Evolutionary conservation across 306 rosid species (phyloP).

Genomic region (Cucurbita moschata): DNA sequence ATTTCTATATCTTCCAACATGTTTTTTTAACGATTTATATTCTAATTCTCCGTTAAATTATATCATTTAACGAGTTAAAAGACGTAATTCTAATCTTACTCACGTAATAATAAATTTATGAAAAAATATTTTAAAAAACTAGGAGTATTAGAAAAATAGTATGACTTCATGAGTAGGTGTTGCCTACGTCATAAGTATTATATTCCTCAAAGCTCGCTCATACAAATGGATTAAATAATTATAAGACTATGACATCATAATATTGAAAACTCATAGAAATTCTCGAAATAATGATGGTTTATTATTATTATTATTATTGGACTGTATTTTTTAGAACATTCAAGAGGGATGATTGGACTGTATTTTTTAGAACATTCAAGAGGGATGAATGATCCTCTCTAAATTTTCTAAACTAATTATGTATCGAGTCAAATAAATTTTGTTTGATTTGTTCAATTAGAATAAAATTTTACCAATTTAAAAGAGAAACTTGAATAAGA

Average conservation of each 20-base stretch:
- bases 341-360: too few species aligned
- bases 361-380: neutral
- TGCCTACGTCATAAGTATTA: slow-evolving; percentile 12
- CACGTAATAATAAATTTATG: too few species aligned
- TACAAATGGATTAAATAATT: neutral
- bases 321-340: neutral
- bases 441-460: neutral
- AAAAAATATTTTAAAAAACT: too few species aligned
- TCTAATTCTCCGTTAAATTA: neutral
- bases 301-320: neutral
- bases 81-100: too few species aligned
- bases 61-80: too few species aligned
- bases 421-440: neutral
- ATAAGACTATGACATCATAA: slow-evolving; percentile 1
- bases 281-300: neutral
- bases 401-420: too few species aligned
- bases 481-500: neutral
- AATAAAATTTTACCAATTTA: neutral
- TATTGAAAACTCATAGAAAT: neutral
- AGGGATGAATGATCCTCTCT: neutral
- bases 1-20: neutral
- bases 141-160: neutral
- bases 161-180: neutral
- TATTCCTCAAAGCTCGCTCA: neutral
- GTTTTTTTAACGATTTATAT: neutral